Evolutionary conservation across 345 rosid species (phyloP).

Genomic region (Aquilaria yunnanensis): DNA sequence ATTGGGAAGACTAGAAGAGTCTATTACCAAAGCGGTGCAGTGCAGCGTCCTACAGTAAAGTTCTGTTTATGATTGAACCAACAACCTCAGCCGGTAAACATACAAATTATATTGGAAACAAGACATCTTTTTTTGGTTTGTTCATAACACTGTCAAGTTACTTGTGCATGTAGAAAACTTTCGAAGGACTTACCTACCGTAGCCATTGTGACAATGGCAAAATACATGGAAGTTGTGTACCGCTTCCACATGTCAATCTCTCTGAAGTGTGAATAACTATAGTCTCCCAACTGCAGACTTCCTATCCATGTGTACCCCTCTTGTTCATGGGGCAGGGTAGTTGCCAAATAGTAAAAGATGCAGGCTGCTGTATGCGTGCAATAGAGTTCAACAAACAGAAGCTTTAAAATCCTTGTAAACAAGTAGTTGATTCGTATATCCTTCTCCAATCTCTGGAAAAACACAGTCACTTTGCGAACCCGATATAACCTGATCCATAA

Average conservation of each 20-base stretch:
- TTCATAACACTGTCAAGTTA: no score
- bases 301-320: conserved; percentile 94
- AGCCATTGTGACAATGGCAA: conserved; percentile 87
- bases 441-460: conserved; percentile 63
- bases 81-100: no score
- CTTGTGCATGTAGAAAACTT: no score
- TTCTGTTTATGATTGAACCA: no score
- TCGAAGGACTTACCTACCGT: conserved; percentile 57
- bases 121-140: no score
- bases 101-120: no score
- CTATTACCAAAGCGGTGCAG: no score
- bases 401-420: conserved; percentile 71
- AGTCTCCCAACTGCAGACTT: conserved; percentile 72
- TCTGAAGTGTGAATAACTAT: conserved; percentile 64
- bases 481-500: conserved; percentile 73
- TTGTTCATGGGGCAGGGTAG: conserved; percentile 52
- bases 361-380: conserved; percentile 93
- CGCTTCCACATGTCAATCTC: conserved; percentile 75
- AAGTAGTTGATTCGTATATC: conserved; percentile 70
- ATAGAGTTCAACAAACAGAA: conserved; percentile 64
- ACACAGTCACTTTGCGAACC: conserved; percentile 45
- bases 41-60: no score
- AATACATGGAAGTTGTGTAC: conserved; percentile 72
- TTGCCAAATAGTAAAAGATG: conserved; percentile 81
- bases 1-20: no score